Conservation (phyloP, 305 asterid species). For the Ajuga reptans region DNA sequence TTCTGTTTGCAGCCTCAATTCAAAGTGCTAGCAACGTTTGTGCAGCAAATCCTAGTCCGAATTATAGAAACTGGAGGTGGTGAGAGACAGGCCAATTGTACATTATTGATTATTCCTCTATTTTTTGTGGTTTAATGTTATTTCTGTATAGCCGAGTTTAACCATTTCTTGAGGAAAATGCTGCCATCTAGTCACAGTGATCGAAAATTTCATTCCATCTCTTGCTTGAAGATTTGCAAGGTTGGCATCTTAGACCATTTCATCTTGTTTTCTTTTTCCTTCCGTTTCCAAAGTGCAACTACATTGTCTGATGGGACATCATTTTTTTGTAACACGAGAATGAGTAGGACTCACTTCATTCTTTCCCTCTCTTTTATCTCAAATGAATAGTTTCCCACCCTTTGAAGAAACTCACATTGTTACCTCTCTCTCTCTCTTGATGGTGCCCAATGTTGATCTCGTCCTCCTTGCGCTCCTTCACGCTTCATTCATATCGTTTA, state of each 20-base stretch:
- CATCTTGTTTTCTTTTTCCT: neutral
- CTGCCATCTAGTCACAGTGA: constrained; percentile 13
- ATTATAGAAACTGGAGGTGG: constrained; percentile 9
- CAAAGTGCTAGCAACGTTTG: neutral
- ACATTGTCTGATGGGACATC: neutral
- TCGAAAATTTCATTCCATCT: neutral
- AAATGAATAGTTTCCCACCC: constrained; percentile 10
- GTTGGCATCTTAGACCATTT: constrained; percentile 5
- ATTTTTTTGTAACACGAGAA: neutral
- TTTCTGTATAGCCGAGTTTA: constrained; percentile 22
- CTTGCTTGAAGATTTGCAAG: constrained; percentile 19
- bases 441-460: constrained; percentile 30
- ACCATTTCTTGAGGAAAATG: constrained; percentile 7
- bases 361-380: constrained; percentile 16
- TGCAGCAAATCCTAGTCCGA: neutral
- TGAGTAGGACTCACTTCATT: constrained; percentile 33
- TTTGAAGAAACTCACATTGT: neutral
- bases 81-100: neutral
- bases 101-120: neutral
- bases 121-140: constrained; percentile 16
- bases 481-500: constrained; percentile 27
- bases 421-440: neutral
- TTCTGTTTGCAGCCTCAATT: neutral
- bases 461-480: constrained; percentile 33
- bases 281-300: neutral